Percentiles rank a stretch among this genome's conserved stretches.
These are phyloP conservation scores for Orychophragmus violaceus DNA, from an alignment of 345 rosid genomes.

Conservation along the genomic window DNA sequence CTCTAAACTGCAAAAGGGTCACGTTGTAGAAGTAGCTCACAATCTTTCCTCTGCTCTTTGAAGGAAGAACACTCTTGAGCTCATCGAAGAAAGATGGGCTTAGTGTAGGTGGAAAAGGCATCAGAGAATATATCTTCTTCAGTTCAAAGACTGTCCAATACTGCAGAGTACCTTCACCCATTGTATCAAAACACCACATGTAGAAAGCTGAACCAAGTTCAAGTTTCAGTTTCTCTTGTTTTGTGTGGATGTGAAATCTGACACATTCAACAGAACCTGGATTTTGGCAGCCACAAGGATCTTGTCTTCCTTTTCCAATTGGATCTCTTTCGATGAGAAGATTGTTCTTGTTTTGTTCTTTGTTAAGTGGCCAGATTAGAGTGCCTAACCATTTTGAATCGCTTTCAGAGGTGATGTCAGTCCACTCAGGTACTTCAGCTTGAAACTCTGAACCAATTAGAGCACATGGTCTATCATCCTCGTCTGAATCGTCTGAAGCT, in stretches of 20 bases:
- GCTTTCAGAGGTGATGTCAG: conserved; percentile 39
- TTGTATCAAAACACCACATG: conserved; percentile 52
- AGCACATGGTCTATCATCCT: conserved; percentile 27
- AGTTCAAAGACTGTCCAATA: conserved; percentile 56
- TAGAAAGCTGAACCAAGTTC: conserved; percentile 67
- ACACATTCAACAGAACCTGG: conserved; percentile 65
- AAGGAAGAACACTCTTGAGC: conserved; percentile 36
- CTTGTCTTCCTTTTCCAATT: conserved; percentile 82
- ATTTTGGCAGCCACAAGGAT: conserved; percentile 64
- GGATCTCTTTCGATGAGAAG: conserved; percentile 70
- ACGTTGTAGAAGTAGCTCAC: conserved; percentile 79
- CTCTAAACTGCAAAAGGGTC: conserved; percentile 64
- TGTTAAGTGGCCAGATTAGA: conserved; percentile 62
- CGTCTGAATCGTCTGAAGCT: conserved; percentile 29
- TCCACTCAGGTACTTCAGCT: conserved; percentile 73
- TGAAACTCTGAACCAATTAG: conserved; percentile 62
- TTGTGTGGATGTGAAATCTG: conserved; percentile 58
- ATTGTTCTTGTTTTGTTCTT: conserved; percentile 10
- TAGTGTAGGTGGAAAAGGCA: conserved; percentile 36
- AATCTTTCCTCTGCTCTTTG: conserved; percentile 49
- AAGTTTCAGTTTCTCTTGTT: conserved; percentile 42
- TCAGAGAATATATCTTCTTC: conserved; percentile 42
- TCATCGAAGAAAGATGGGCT: conserved; percentile 44
- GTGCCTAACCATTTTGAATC: conserved; percentile 77
- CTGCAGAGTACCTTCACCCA: conserved; percentile 63